phyloP scores from a whole-genome alignment of 257 asterid genomes.

The Gentiana dahurica region DNA sequence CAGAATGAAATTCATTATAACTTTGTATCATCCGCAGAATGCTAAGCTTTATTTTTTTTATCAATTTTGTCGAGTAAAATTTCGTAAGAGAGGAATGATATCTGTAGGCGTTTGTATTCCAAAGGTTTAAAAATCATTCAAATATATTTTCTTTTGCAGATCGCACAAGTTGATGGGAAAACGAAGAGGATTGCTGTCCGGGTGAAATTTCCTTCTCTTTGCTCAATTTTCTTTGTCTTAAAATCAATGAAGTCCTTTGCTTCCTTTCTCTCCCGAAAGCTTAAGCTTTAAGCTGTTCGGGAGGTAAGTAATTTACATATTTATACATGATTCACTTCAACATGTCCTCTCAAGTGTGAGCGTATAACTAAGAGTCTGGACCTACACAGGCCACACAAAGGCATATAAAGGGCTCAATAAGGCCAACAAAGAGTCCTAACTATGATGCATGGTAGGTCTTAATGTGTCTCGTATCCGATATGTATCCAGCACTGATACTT shows the following conservation, averaged over 20 bases:
- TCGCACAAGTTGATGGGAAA: constrained; percentile 17
- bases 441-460: no score
- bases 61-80: no score
- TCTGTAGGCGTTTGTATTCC: no score
- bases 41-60: background rate
- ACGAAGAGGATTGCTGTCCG: constrained; percentile 19
- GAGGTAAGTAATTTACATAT: background rate
- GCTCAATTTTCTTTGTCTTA: background rate
- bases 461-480: no score
- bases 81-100: background rate
- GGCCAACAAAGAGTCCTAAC: no score
- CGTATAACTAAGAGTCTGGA: no score
- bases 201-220: constrained; percentile 10
- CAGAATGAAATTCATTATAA: background rate
- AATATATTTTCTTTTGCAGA: constrained; percentile 18
- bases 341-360: no score
- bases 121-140: background rate
- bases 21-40: background rate
- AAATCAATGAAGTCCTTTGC: background rate
- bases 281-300: background rate
- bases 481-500: no score
- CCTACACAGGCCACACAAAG: no score
- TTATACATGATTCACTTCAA: background rate
- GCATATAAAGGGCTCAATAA: background rate
- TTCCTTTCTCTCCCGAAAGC: background rate